Evolutionary conservation across 495 filamentous ascomycete species (phyloP).

Genomic region (Alectoria sarmentosa): DNA sequence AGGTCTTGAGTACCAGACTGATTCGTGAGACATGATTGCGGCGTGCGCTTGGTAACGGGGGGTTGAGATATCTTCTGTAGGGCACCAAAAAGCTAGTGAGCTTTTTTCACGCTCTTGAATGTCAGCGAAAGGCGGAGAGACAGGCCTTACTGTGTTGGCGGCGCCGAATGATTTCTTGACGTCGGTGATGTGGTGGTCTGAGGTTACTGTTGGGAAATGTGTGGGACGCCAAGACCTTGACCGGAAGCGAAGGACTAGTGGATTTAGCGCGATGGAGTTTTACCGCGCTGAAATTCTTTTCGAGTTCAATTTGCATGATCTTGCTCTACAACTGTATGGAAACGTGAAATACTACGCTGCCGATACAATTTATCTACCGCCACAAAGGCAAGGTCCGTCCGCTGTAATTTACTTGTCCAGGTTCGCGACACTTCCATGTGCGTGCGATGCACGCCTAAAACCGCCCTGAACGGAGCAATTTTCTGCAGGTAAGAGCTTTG

Average conservation of each 20-base stretch:
- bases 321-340: no score
- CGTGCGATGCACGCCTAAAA: not conserved
- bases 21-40: conserved; percentile 93
- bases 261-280: not conserved
- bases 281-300: not conserved
- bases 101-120: no score
- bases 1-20: conserved; percentile 97
- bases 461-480: no score
- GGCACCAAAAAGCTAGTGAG: not conserved
- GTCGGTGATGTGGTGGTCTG: not conserved
- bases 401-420: no score
- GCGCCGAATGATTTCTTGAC: not conserved
- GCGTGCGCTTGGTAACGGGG: conserved; percentile 29
- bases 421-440: no score
- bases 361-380: no score
- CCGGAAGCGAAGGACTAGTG: conserved; percentile 20
- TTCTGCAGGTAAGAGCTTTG: no score
- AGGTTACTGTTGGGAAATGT: not conserved
- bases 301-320: not conserved
- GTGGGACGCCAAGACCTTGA: conserved; percentile 21
- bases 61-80: not conserved
- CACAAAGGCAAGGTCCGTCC: no score
- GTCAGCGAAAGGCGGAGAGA: not conserved
- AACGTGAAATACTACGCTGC: no score
- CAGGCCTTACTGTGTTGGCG: not conserved